These are phyloP conservation scores for Globisporangium alternatum DNA, from an alignment of 352 stramenopile genomes.

Conservation along the genomic window DNA sequence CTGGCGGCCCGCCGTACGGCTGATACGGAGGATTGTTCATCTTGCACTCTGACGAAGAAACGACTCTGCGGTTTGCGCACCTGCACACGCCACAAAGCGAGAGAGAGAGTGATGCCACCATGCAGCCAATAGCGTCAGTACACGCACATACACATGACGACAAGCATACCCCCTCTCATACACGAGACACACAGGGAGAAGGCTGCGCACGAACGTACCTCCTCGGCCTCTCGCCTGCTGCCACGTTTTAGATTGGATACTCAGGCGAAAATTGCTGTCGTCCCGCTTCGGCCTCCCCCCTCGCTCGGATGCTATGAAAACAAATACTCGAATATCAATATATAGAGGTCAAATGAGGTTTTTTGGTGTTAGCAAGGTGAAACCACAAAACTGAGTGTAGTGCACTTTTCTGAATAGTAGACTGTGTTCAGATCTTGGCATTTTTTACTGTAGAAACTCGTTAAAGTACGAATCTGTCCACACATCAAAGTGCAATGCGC, in stretches of 20 bases:
- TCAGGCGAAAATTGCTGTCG: conserved; percentile 1
- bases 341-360: background rate
- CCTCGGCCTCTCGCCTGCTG: conserved; percentile 13
- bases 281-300: background rate
- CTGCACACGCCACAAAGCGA: background rate
- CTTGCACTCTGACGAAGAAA: conserved; percentile 3
- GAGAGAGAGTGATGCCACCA: background rate
- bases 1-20: conserved; percentile 43
- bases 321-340: background rate
- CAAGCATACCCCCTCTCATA: background rate
- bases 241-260: conserved; percentile 18
- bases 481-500: background rate
- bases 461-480: conserved; percentile 1
- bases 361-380: background rate
- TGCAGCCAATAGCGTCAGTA: background rate
- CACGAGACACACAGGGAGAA: background rate
- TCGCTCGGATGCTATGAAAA: background rate
- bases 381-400: background rate
- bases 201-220: background rate
- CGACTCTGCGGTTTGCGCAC: conserved; percentile 5
- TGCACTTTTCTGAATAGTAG: background rate
- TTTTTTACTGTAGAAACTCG: background rate
- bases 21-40: conserved; percentile 45
- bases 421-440: background rate
- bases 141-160: conserved; percentile 4